Conservation (phyloP, 148 eudicot genomes). For the Amaranthus palmeri region DNA sequence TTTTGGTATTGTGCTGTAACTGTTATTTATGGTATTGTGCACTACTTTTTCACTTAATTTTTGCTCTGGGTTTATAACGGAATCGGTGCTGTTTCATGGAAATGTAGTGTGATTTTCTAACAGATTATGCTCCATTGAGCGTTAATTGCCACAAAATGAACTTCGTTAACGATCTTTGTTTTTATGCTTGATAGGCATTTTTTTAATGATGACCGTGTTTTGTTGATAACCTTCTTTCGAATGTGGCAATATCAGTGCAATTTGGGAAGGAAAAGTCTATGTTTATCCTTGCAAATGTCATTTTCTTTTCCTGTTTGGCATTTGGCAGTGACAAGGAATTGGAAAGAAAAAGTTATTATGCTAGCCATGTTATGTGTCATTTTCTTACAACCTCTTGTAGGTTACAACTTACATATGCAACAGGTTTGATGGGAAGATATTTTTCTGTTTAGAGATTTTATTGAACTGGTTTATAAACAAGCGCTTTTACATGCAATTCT, state of each 20-base stretch:
- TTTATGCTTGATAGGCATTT: conserved; percentile 1
- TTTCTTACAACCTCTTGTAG: conserved; percentile 31
- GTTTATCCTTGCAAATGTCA: background rate
- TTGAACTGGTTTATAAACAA: background rate
- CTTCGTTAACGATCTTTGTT: background rate
- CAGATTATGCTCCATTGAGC: background rate
- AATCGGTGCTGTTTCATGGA: too few species aligned
- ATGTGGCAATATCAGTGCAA: background rate
- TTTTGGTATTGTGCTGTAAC: too few species aligned
- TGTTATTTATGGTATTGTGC: too few species aligned
- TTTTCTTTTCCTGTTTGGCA: too few species aligned
- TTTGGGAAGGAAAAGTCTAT: background rate
- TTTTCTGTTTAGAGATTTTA: background rate
- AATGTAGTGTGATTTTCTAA: background rate
- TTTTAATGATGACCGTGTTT: background rate
- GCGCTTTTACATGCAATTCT: background rate
- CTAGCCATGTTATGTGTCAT: background rate
- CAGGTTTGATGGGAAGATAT: conserved; percentile 60
- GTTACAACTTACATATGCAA: conserved; percentile 77
- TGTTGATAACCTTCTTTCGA: background rate
- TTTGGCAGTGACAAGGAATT: too few species aligned
- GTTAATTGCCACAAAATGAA: background rate
- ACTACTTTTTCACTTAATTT: too few species aligned
- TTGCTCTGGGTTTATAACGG: too few species aligned
- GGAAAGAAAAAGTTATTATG: background rate